Evolutionary conservation across 164 flowering plant genomes (phyloP).

Genomic region (Echeveria elegans): DNA sequence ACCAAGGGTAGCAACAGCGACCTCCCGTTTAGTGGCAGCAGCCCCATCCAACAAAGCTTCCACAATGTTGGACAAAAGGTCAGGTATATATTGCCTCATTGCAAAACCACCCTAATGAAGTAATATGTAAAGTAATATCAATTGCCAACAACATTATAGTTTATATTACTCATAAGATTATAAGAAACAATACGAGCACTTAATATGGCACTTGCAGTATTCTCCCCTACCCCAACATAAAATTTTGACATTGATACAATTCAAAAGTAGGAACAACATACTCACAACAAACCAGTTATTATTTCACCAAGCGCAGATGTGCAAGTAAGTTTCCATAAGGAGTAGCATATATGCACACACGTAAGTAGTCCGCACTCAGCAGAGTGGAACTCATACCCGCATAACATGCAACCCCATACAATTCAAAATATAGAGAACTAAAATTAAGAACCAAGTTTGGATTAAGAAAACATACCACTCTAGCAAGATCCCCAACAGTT

Average conservation of each 20-base stretch:
- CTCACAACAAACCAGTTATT: not conserved
- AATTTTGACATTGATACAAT: not conserved
- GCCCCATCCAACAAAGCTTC: constrained; percentile 96
- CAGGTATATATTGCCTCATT: constrained; percentile 76
- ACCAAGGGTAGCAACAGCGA: constrained; percentile 94
- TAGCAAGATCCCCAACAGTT: constrained; percentile 96
- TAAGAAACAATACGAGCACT: not conserved
- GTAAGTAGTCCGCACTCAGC: not conserved
- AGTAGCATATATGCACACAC: not conserved
- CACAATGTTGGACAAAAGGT: constrained; percentile 89
- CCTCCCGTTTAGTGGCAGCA: constrained; percentile 84
- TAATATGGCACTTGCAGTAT: constrained; percentile 1
- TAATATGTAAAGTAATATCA: not conserved
- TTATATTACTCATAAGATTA: not conserved
- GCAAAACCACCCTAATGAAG: constrained; percentile 85
- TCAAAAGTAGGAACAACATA: not conserved
- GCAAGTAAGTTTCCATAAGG: not conserved
- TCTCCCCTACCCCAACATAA: not conserved
- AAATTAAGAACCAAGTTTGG: not conserved
- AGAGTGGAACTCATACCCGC: not conserved
- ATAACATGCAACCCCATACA: not conserved
- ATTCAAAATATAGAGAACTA: too few relatives aligned
- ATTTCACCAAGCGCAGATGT: not conserved
- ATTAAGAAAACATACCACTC: constrained; percentile 64
- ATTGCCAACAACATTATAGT: not conserved